phyloP scores from a whole-genome alignment of 441 rosid genomes.

The Biscutella auriculata region DNA sequence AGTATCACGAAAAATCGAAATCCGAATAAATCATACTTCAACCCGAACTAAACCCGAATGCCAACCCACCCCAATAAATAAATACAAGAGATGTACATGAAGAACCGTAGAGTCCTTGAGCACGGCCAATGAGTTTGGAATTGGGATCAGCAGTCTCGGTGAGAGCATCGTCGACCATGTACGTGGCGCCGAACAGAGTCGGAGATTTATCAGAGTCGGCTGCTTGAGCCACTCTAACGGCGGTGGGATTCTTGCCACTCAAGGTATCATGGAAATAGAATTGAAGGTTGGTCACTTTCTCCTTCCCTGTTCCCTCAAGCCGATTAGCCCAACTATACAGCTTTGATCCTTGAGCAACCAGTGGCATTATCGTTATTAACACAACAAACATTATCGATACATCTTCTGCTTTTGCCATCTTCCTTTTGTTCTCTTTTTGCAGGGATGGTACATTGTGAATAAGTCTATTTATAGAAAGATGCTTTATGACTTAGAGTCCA shows the following conservation, averaged over 20 bases:
- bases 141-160: conserved; percentile 48
- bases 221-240: conserved; percentile 41
- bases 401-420: conserved; percentile 25
- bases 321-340: conserved; percentile 26
- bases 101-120: conserved; percentile 58
- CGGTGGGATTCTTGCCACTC: conserved; percentile 47
- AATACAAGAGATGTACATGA: too few relatives aligned
- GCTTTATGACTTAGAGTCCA: too few relatives aligned
- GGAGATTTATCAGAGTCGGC: conserved; percentile 29
- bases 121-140: conserved; percentile 53
- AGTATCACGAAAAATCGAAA: too few relatives aligned
- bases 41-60: too few relatives aligned
- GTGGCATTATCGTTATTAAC: conserved; percentile 12
- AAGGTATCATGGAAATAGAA: conserved; percentile 67
- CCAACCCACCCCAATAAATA: too few relatives aligned
- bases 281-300: conserved; percentile 41
- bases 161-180: conserved; percentile 54
- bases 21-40: too few relatives aligned
- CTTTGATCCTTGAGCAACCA: conserved; percentile 21
- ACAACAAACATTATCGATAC: conserved; percentile 14
- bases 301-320: conserved; percentile 18
- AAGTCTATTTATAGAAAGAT: too few relatives aligned
- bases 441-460: too few relatives aligned
- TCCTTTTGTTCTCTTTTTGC: neutral
- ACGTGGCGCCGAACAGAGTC: conserved; percentile 38